Evolutionary conservation across 140 eudicot genomes (phyloP).

Genomic region (Cichorium intybus): DNA sequence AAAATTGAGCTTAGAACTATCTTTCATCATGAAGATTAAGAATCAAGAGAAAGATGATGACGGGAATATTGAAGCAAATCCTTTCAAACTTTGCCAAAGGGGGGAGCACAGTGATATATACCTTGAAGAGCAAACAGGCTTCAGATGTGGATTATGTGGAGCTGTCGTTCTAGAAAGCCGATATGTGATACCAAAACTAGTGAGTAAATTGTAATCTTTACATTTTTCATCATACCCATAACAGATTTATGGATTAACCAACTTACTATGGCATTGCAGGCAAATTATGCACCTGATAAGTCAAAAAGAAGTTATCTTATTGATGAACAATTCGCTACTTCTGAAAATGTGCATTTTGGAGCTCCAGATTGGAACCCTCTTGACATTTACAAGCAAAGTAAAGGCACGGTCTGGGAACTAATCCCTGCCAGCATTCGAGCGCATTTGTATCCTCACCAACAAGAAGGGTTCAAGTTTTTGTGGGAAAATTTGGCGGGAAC

Average conservation of each 20-base stretch:
- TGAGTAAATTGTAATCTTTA: slow-evolving; percentile 19
- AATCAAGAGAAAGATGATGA: neutral
- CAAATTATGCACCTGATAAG: slow-evolving; percentile 18
- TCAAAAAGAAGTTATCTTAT: slow-evolving; percentile 10
- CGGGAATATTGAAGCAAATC: neutral
- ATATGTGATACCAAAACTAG: slow-evolving; percentile 37
- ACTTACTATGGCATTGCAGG: slow-evolving; percentile 13
- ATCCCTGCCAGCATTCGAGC: slow-evolving; percentile 24
- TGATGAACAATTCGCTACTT: neutral
- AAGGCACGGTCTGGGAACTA: slow-evolving; percentile 69
- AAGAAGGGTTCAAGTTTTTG: slow-evolving; percentile 63
- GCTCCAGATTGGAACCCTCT: neutral
- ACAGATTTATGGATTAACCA: neutral
- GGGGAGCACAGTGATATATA: slow-evolving; percentile 35
- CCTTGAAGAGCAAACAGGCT: slow-evolving; percentile 40
- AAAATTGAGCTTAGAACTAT: neutral
- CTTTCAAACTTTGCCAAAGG: slow-evolving; percentile 14
- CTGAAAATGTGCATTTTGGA: neutral
- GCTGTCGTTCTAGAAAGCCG: slow-evolving; percentile 31
- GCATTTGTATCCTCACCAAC: slow-evolving; percentile 53
- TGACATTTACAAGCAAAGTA: slow-evolving; percentile 1
- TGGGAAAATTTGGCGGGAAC: slow-evolving; percentile 67
- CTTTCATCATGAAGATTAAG: slow-evolving; percentile 18
- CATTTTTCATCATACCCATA: neutral
- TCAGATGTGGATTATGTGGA: slow-evolving; percentile 38